Conservation (phyloP, 1,284 basidiomycete species). For the Volvariella surrecta region DNA sequence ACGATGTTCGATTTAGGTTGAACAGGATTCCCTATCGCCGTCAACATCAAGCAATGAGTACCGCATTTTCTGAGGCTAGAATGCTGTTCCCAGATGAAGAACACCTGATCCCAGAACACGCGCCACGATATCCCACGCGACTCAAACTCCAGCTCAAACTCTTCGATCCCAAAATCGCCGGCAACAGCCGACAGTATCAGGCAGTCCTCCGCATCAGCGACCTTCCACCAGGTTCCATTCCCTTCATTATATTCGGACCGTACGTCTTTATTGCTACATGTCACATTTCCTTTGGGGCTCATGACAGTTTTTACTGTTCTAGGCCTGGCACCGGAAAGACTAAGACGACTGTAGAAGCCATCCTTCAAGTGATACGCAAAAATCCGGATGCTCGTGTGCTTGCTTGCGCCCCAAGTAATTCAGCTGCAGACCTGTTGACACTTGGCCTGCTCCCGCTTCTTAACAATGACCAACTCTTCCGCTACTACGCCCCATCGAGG, state of each 20-base stretch:
- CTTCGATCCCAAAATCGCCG: neutral
- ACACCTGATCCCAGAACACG: conserved; percentile 15
- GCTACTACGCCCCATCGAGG: conserved; percentile 50
- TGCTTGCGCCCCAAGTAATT: conserved; percentile 49
- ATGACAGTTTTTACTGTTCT: neutral
- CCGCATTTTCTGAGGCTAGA: conserved; percentile 24
- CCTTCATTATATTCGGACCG: conserved; percentile 42
- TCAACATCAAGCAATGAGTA: conserved; percentile 47
- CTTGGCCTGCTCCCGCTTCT: conserved; percentile 33
- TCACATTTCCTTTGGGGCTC: too few relatives aligned
- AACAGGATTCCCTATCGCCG: conserved; percentile 41
- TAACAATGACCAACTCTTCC: conserved; percentile 30
- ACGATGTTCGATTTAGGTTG: conserved; percentile 44
- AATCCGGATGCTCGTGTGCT: conserved; percentile 35
- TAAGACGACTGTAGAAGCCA: conserved; percentile 51
- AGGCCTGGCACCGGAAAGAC: conserved; percentile 58
- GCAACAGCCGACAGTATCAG: neutral
- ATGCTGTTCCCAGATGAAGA: conserved; percentile 28
- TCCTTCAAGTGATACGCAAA: conserved; percentile 36
- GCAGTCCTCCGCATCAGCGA: conserved; percentile 33
- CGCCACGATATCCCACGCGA: conserved; percentile 35
- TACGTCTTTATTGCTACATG: neutral
- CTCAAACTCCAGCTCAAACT: conserved; percentile 28
- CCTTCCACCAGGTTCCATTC: conserved; percentile 34
- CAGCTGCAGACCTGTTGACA: conserved; percentile 45